phyloP scores from a whole-genome alignment of 169 alveolate species.

The Plasmodium malariae region DNA sequence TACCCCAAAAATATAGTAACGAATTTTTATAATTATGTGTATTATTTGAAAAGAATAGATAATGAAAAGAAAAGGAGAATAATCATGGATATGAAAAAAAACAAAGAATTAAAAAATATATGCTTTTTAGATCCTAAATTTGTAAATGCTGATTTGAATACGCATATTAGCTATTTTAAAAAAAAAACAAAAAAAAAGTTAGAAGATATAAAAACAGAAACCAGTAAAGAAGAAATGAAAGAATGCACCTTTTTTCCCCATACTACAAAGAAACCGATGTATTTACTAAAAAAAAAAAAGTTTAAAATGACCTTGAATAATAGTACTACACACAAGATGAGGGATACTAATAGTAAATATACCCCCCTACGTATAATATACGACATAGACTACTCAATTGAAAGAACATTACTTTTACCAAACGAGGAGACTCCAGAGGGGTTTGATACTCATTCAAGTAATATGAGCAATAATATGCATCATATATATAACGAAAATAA shows the following conservation, averaged over 20 bases:
- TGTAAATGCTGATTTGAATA: slow-evolving; percentile 60
- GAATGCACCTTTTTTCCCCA: slow-evolving; percentile 73
- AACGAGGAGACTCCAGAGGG: neutral
- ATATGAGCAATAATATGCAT: slow-evolving; percentile 4
- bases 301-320: too few relatives aligned
- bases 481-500: neutral
- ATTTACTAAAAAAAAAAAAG: slow-evolving; percentile 51
- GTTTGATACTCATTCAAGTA: neutral
- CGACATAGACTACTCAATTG: slow-evolving; percentile 72
- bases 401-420: slow-evolving; percentile 59
- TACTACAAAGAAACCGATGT: slow-evolving; percentile 19
- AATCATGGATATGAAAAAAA: slow-evolving; percentile 16
- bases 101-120: slow-evolving; percentile 47
- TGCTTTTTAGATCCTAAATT: slow-evolving; percentile 26
- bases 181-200: slow-evolving; percentile 49
- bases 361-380: slow-evolving; percentile 31
- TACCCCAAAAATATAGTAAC: slow-evolving; percentile 59
- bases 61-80: slow-evolving; percentile 36
- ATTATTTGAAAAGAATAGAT: slow-evolving; percentile 33
- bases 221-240: slow-evolving; percentile 53
- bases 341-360: neutral
- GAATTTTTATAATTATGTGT: slow-evolving; percentile 55
- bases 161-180: slow-evolving; percentile 57
- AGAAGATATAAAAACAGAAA: slow-evolving; percentile 27
- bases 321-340: too few relatives aligned